Evolutionary conservation across 768 basidiomycete species (phyloP).

Genomic region (Sutorius australiensis): DNA sequence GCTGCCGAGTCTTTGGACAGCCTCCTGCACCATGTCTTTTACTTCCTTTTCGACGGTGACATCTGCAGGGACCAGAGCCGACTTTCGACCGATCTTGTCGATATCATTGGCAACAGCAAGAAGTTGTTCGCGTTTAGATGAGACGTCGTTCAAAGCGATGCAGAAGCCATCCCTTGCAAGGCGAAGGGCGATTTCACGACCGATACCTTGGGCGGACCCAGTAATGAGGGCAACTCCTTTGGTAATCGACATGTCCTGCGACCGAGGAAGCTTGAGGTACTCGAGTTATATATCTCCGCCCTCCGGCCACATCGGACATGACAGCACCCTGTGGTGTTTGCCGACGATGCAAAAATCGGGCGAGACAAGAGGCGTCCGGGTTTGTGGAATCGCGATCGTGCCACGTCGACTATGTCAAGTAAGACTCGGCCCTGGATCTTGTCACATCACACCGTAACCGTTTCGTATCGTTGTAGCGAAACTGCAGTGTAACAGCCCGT

Average conservation of each 20-base stretch:
- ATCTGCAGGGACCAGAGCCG: slow-evolving; percentile 13
- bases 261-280: not conserved
- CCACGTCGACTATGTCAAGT: not conserved
- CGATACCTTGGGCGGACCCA: slow-evolving; percentile 29
- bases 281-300: not conserved
- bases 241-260: not conserved
- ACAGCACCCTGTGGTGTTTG: too few species aligned
- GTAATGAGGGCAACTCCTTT: slow-evolving; percentile 32
- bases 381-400: not conserved
- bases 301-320: not conserved
- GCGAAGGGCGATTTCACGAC: slow-evolving; percentile 14
- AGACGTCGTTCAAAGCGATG: slow-evolving; percentile 27
- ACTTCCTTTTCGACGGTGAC: slow-evolving; percentile 3
- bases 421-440: too few species aligned
- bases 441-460: too few species aligned
- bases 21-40: not conserved
- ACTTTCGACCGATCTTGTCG: slow-evolving; percentile 10
- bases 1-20: not conserved
- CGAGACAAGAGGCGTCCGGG: too few species aligned
- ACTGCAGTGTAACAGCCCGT: too few species aligned
- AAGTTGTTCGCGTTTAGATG: slow-evolving; percentile 9
- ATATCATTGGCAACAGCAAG: slow-evolving; percentile 5
- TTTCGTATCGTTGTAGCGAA: too few species aligned
- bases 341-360: too few species aligned
- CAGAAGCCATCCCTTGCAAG: slow-evolving; percentile 21